These are phyloP conservation scores for Penicillium robsamsonii DNA, from an alignment of 495 filamentous ascomycete genomes.

Conservation along the genomic window DNA sequence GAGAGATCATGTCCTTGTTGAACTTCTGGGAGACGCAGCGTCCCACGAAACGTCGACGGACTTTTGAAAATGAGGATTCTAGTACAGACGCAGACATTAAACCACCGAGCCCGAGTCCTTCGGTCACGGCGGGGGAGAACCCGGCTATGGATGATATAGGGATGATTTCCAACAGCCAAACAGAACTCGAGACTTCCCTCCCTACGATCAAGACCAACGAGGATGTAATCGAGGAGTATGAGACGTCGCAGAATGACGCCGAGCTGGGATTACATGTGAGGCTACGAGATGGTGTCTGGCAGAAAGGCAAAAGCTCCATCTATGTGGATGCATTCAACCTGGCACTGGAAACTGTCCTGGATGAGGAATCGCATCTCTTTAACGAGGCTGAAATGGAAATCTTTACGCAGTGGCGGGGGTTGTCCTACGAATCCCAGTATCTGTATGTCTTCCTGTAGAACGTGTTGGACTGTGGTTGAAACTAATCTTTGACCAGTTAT, in stretches of 20 bases:
- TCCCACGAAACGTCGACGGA: conserved; percentile 37
- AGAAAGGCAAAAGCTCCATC: conserved; percentile 73
- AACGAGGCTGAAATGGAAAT: conserved; percentile 73
- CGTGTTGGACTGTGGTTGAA: neutral
- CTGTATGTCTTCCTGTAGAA: conserved; percentile 54
- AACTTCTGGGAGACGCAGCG: conserved; percentile 45
- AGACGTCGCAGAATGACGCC: conserved; percentile 49
- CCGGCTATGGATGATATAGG: conserved; percentile 37
- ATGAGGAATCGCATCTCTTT: conserved; percentile 87
- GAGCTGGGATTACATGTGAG: conserved; percentile 44
- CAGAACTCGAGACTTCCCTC: conserved; percentile 76
- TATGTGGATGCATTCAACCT: conserved; percentile 98
- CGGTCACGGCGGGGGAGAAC: conserved; percentile 9
- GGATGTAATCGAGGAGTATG: conserved; percentile 79
- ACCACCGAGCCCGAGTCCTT: conserved; percentile 21
- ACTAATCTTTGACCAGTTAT: conserved; percentile 54
- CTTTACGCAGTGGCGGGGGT: conserved; percentile 69
- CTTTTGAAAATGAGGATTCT: conserved; percentile 7
- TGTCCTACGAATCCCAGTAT: conserved; percentile 89
- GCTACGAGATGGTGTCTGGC: conserved; percentile 56
- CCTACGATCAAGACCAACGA: conserved; percentile 64
- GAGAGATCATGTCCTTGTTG: conserved; percentile 40
- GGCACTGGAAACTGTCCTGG: conserved; percentile 83
- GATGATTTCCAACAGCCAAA: conserved; percentile 42
- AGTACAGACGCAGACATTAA: conserved; percentile 13